Percentiles rank a stretch among this genome's conserved stretches.
These are phyloP conservation scores for Tilletiopsis washingtonensis DNA, from an alignment of 1,284 basidiomycete genomes.

Conservation along the genomic window DNA sequence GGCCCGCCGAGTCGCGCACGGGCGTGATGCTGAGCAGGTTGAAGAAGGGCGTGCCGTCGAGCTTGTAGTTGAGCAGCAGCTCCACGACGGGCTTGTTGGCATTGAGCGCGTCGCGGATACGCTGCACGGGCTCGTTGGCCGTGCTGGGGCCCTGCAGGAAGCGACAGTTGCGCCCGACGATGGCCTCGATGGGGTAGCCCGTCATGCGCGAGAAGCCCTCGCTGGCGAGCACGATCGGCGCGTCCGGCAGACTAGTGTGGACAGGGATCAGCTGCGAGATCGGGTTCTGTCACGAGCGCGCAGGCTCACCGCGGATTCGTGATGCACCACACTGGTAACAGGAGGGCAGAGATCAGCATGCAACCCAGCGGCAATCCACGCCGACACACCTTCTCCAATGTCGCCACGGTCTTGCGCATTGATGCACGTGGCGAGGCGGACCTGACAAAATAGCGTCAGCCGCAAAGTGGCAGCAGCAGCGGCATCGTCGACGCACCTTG, in stretches of 20 bases:
- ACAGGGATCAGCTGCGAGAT: constrained; percentile 20
- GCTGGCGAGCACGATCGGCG: constrained; percentile 36
- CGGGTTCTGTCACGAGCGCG: too few species aligned
- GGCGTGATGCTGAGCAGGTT: constrained; percentile 36
- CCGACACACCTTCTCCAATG: constrained; percentile 9
- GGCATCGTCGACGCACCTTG: too few species aligned
- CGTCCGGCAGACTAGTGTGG: constrained; percentile 16
- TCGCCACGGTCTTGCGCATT: constrained; percentile 11
- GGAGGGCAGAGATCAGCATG: background rate
- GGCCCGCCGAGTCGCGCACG: constrained; percentile 19
- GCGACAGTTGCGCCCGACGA: constrained; percentile 38
- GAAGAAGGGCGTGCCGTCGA: constrained; percentile 26
- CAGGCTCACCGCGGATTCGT: background rate
- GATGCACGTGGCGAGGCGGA: too few species aligned
- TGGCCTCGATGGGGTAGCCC: constrained; percentile 19
- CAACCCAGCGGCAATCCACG: background rate
- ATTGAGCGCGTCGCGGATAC: constrained; percentile 20
- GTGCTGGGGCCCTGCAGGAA: constrained; percentile 35
- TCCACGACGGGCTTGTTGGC: constrained; percentile 16
- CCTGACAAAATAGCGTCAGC: too few species aligned
- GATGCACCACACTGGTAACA: background rate
- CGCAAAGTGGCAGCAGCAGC: too few species aligned
- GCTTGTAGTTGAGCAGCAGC: constrained; percentile 37
- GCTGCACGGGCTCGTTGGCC: constrained; percentile 11
- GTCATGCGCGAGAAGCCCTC: constrained; percentile 28